phyloP scores from a whole-genome alignment of 192 early-diverging fungal species.

The Entomortierella beljakovae region DNA sequence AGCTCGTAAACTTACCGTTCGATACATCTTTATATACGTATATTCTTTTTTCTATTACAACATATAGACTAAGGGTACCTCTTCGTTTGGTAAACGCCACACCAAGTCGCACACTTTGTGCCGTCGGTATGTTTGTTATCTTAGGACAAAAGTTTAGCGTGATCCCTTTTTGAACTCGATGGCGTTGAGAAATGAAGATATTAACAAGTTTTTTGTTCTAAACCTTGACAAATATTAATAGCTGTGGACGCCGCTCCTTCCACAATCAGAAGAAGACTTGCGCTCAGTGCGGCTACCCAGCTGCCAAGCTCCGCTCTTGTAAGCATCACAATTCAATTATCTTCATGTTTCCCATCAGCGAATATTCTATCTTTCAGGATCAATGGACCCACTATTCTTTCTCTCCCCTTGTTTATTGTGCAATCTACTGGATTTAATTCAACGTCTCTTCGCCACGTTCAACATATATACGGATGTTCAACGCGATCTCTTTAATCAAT shows the following conservation, averaged over 20 bases:
- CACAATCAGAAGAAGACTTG: slow-evolving; percentile 99
- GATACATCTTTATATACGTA: neutral
- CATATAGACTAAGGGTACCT: slow-evolving; percentile 95
- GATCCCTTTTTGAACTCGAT: neutral
- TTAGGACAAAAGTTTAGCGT: neutral
- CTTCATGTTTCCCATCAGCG: neutral
- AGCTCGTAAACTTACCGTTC: too few species aligned
- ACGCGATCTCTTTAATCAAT: too few species aligned
- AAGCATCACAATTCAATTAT: slow-evolving; percentile 36
- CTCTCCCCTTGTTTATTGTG: slow-evolving; percentile 9
- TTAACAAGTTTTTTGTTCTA: too few species aligned
- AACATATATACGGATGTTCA: too few species aligned
- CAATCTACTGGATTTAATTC: too few species aligned
- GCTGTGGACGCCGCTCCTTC: slow-evolving; percentile 96
- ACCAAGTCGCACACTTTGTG: slow-evolving; percentile 99
- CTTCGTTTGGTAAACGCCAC: slow-evolving; percentile 99
- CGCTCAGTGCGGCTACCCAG: slow-evolving; percentile 98
- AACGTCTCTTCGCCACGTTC: too few species aligned
- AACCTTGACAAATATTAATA: neutral
- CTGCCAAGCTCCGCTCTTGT: slow-evolving; percentile 97
- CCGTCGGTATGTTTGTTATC: slow-evolving; percentile 67
- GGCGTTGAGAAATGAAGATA: too few species aligned
- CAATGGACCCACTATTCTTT: slow-evolving; percentile 4
- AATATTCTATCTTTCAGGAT: neutral
- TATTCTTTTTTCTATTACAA: neutral